These are phyloP conservation scores for Cutaneotrichosporon sp. DNA, from an alignment of 1,284 basidiomycete species.

Conservation along the genomic window DNA sequence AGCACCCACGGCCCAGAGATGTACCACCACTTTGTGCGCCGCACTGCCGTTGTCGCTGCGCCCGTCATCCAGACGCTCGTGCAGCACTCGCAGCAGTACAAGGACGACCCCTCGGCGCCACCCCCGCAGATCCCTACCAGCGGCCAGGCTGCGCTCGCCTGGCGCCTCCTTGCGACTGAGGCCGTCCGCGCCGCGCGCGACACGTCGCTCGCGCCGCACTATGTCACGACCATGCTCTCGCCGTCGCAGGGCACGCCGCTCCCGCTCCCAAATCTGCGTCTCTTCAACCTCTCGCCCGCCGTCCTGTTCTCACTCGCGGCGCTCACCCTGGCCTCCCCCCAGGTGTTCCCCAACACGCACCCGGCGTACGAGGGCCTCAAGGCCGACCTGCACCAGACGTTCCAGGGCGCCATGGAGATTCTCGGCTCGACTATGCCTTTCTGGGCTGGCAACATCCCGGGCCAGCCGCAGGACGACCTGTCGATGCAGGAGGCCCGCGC, in stretches of 20 bases:
- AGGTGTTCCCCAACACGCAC: conserved; percentile 44
- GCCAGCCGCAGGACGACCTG: conserved; percentile 43
- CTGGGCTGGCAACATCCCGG: conserved; percentile 44
- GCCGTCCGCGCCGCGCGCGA: conserved; percentile 50
- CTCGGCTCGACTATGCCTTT: conserved; percentile 42
- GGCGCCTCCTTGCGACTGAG: conserved; percentile 51
- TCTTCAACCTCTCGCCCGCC: conserved; percentile 47
- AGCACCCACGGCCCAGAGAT: conserved; percentile 93
- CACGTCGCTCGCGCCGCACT: conserved; percentile 50
- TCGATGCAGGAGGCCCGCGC: conserved; percentile 49
- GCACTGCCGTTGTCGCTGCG: conserved; percentile 73
- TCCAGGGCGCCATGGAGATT: conserved; percentile 44
- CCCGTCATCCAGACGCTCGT: conserved; percentile 50
- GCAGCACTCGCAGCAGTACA: conserved; percentile 46
- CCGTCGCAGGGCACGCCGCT: conserved; percentile 44
- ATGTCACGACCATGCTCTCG: conserved; percentile 51
- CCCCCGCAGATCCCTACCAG: conserved; percentile 44
- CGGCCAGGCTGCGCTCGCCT: conserved; percentile 45
- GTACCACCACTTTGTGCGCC: conserved; percentile 91
- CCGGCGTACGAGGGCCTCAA: conserved; percentile 41
- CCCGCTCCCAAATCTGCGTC: conserved; percentile 47
- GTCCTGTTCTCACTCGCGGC: conserved; percentile 48
- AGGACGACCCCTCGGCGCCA: conserved; percentile 46
- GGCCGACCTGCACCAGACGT: conserved; percentile 41
- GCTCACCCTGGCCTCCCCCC: conserved; percentile 48